Evolutionary conservation across 2,329 filamentous ascomycete genomes (phyloP).

Genomic region (Fusarium chuoi): DNA sequence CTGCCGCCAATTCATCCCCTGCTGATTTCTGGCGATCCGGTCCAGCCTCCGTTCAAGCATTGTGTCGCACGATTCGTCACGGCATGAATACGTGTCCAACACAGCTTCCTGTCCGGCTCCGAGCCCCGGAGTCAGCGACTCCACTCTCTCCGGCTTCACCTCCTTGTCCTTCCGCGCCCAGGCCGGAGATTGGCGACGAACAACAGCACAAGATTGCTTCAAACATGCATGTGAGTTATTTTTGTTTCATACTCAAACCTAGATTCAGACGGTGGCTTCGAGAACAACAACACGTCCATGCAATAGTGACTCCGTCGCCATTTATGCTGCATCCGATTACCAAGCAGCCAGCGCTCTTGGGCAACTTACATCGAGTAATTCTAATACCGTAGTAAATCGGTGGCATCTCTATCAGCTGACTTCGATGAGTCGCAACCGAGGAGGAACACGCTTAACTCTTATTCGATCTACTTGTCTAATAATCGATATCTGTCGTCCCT

Average conservation of each 20-base stretch:
- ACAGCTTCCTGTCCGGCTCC: conserved; percentile 22
- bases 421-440: conserved; percentile 8
- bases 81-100: conserved; percentile 29
- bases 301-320: neutral
- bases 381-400: neutral
- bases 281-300: neutral
- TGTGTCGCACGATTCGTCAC: conserved; percentile 18
- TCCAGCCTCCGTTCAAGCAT: conserved; percentile 18
- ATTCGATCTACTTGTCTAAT: conserved; percentile 36
- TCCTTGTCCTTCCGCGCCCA: conserved; percentile 11
- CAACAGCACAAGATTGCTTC: neutral
- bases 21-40: conserved; percentile 19
- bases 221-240: neutral
- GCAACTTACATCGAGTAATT: neutral
- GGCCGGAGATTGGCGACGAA: conserved; percentile 13
- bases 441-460: conserved; percentile 31
- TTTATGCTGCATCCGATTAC: neutral
- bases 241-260: neutral
- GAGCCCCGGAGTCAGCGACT: conserved; percentile 25
- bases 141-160: conserved; percentile 33
- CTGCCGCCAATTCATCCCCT: conserved; percentile 14
- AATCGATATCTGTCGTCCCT: conserved; percentile 1
- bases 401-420: conserved; percentile 24
- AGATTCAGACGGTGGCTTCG: neutral
- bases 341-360: conserved; percentile 5